Conservation (phyloP, 2,329 filamentous ascomycete genomes). For the Zymoseptoria brevis region DNA sequence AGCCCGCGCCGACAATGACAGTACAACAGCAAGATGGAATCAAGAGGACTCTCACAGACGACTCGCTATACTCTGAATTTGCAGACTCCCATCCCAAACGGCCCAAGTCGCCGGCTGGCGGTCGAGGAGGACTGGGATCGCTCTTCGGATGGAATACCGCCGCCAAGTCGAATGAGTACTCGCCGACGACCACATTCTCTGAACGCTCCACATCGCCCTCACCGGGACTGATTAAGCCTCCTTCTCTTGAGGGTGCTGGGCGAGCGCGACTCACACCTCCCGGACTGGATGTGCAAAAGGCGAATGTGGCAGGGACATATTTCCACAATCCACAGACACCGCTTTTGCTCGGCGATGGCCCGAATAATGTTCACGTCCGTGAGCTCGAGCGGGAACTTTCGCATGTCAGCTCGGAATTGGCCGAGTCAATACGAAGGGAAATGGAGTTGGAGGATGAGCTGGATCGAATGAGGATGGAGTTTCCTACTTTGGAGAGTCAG, state of each 20-base stretch:
- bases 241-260: slow-evolving; percentile 27
- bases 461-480: slow-evolving; percentile 76
- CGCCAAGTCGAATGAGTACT: slow-evolving; percentile 46
- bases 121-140: slow-evolving; percentile 49
- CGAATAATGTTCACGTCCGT: slow-evolving; percentile 55
- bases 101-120: slow-evolving; percentile 38
- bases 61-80: slow-evolving; percentile 20
- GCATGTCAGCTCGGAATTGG: slow-evolving; percentile 86
- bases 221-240: slow-evolving; percentile 31
- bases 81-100: slow-evolving; percentile 21
- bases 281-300: slow-evolving; percentile 44
- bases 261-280: slow-evolving; percentile 34
- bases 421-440: slow-evolving; percentile 84
- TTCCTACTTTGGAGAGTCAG: slow-evolving; percentile 46
- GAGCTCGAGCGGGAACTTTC: slow-evolving; percentile 92
- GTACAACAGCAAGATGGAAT: slow-evolving; percentile 27
- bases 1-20: slow-evolving; percentile 27
- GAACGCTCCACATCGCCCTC: slow-evolving; percentile 53
- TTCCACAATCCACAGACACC: slow-evolving; percentile 42
- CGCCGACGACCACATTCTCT: slow-evolving; percentile 56
- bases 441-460: slow-evolving; percentile 95
- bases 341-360: slow-evolving; percentile 33
- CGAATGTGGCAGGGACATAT: slow-evolving; percentile 39
- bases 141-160: slow-evolving; percentile 60
- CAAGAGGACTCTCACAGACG: slow-evolving; percentile 29